Evolutionary conservation across 495 filamentous ascomycete genomes (phyloP).

Genomic region (Bombardia bombarda): DNA sequence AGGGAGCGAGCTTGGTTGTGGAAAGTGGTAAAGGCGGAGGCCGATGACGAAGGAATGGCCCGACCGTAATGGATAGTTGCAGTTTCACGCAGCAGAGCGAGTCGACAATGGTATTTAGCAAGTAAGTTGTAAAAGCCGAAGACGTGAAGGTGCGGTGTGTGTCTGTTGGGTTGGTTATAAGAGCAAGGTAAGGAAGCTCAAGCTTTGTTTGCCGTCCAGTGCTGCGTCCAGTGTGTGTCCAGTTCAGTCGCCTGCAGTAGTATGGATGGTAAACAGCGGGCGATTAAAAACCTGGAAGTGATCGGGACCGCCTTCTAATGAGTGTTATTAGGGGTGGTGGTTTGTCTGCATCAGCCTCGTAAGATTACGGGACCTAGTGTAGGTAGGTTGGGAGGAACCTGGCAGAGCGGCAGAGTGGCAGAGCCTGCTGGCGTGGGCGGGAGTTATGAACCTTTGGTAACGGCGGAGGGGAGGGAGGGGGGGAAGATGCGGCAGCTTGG

Average conservation of each 20-base stretch:
- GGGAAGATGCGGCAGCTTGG: too few relatives aligned
- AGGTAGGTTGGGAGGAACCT: slow-evolving; percentile 16
- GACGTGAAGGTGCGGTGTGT: neutral
- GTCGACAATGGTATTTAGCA: neutral
- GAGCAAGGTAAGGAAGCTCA: slow-evolving; percentile 4
- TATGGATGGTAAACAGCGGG: too few relatives aligned
- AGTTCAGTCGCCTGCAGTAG: too few relatives aligned
- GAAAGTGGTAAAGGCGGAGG: too few relatives aligned
- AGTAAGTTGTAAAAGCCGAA: slow-evolving; percentile 3
- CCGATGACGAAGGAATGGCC: too few relatives aligned
- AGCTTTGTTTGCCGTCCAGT: too few relatives aligned
- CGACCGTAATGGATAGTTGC: neutral
- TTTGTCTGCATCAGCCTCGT: slow-evolving; percentile 21
- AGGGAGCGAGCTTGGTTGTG: too few relatives aligned
- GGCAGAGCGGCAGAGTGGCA: too few relatives aligned
- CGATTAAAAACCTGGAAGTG: slow-evolving; percentile 18
- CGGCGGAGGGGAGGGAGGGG: too few relatives aligned
- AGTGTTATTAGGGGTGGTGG: slow-evolving; percentile 9
- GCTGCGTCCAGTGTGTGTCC: too few relatives aligned
- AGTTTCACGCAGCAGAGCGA: neutral
- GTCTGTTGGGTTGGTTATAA: too few relatives aligned
- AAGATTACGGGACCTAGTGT: slow-evolving; percentile 27
- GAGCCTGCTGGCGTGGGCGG: slow-evolving; percentile 8
- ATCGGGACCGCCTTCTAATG: neutral
- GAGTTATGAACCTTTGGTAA: slow-evolving; percentile 4